These are phyloP conservation scores for Fusarium nisikadoi DNA, from an alignment of 2,329 filamentous ascomycete species.

Conservation along the genomic window DNA sequence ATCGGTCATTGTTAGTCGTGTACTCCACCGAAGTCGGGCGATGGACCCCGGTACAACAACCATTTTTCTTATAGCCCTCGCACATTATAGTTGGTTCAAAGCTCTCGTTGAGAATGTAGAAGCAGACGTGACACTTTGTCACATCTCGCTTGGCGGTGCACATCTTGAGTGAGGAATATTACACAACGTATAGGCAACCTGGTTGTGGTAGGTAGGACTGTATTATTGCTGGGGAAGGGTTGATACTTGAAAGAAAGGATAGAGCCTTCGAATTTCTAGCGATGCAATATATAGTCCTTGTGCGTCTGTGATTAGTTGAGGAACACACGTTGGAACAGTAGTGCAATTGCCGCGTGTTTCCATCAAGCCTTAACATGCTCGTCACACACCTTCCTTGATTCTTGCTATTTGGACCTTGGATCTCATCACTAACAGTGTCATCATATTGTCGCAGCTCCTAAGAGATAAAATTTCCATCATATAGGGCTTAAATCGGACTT, in stretches of 20 bases:
- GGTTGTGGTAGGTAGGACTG: fast-evolving
- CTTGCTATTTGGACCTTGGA: background rate
- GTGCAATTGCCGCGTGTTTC: no score
- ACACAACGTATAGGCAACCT: background rate
- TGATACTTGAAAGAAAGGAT: fast-evolving
- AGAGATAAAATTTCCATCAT: fast-evolving
- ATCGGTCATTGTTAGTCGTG: background rate
- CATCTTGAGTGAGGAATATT: background rate
- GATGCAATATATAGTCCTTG: background rate
- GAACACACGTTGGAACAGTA: no score
- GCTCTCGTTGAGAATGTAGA: background rate
- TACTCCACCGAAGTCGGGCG: background rate
- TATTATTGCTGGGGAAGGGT: fast-evolving
- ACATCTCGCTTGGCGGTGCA: background rate
- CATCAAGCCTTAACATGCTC: no score
- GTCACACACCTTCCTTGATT: background rate
- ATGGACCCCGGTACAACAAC: background rate
- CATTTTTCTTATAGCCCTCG: background rate
- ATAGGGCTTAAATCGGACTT: fast-evolving
- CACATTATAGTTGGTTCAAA: background rate
- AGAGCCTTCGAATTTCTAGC: fast-evolving
- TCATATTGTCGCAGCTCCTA: background rate
- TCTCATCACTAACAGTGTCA: fast-evolving
- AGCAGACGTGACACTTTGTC: background rate
- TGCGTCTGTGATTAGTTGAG: no score